Evolutionary conservation across 495 filamentous ascomycete species (phyloP).

Genomic region (Aspergillus affinis): DNA sequence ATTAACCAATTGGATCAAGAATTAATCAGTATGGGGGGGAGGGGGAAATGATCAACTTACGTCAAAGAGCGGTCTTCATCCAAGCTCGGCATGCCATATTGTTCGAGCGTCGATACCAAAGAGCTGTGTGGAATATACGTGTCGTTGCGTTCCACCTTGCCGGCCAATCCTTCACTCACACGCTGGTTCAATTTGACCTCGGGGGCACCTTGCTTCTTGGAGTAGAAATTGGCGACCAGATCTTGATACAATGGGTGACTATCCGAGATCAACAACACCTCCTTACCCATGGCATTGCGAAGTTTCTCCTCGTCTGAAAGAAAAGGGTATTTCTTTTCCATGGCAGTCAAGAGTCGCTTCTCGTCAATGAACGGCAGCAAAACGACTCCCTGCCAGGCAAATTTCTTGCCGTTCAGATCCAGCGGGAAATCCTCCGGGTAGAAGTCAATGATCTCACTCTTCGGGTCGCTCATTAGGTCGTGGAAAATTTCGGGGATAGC

Average conservation of each 20-base stretch:
- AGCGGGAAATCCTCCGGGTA: conserved; percentile 93
- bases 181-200: conserved; percentile 69
- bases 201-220: conserved; percentile 70
- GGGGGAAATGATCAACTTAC: conserved; percentile 45
- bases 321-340: conserved; percentile 76
- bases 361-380: conserved; percentile 96
- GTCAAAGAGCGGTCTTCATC: conserved; percentile 82
- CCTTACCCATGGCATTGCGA: conserved; percentile 78
- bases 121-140: conserved; percentile 71
- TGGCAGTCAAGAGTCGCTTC: conserved; percentile 77
- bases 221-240: conserved; percentile 79
- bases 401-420: conserved; percentile 97
- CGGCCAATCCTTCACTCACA: conserved; percentile 73
- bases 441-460: conserved; percentile 94
- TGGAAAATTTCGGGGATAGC: conserved; percentile 87
- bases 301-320: conserved; percentile 73
- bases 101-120: conserved; percentile 63
- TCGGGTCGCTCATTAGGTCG: conserved; percentile 77
- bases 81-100: conserved; percentile 67
- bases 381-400: conserved; percentile 95
- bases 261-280: conserved; percentile 81
- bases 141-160: conserved; percentile 78
- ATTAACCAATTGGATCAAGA: conserved; percentile 34
- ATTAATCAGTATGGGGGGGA: conserved; percentile 3
- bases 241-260: conserved; percentile 79